Conservation (phyloP, 2,329 filamentous ascomycete genomes). For the Alternaria viburni region DNA sequence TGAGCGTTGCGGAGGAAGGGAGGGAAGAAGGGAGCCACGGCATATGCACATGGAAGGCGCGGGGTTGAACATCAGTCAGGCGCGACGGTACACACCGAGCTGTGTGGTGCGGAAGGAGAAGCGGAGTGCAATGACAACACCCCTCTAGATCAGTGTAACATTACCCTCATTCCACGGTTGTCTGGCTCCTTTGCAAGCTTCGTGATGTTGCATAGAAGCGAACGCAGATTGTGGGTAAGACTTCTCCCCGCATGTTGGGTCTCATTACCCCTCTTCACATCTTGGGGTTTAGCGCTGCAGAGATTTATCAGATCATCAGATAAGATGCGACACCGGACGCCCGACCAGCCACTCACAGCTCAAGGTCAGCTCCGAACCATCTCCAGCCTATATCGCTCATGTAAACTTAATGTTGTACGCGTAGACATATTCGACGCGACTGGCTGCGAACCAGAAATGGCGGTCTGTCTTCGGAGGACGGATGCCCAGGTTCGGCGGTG, state of each 20-base stretch:
- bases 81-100: neutral
- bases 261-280: neutral
- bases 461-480: neutral
- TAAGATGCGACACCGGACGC: slow-evolving; percentile 19
- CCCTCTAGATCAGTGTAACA: neutral
- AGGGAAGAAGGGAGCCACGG: neutral
- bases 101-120: neutral
- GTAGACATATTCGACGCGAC: neutral
- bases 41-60: neutral
- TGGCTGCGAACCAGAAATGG: neutral
- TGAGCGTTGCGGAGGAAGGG: neutral
- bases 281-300: neutral
- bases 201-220: neutral
- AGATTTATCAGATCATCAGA: slow-evolving; percentile 26
- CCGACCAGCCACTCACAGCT: slow-evolving; percentile 1
- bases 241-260: neutral
- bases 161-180: accelerated
- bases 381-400: neutral
- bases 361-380: neutral
- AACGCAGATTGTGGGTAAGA: neutral
- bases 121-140: neutral
- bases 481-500: neutral
- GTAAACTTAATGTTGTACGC: neutral
- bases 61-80: neutral
- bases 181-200: neutral